Evolutionary conservation across 1,284 basidiomycete genomes (phyloP).

Genomic region (Lignosus rhinocerotis): DNA sequence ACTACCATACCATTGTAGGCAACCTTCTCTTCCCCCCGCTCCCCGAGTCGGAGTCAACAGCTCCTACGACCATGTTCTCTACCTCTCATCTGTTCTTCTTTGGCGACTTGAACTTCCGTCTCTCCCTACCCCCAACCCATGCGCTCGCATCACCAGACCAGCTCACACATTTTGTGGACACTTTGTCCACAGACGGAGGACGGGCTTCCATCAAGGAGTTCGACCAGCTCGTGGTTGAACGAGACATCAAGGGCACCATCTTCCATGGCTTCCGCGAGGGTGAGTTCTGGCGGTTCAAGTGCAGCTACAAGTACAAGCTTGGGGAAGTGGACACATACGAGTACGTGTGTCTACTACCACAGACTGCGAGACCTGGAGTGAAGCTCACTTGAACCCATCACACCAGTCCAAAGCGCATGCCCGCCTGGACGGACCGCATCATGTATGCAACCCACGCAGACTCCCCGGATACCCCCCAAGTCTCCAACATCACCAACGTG

Average conservation of each 20-base stretch:
- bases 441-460: constrained; percentile 85
- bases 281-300: constrained; percentile 82
- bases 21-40: constrained; percentile 77
- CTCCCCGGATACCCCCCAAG: constrained; percentile 49
- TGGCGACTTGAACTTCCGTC: constrained; percentile 90
- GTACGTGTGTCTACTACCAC: constrained; percentile 41
- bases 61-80: constrained; percentile 66
- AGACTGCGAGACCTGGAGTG: background rate
- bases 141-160: constrained; percentile 37
- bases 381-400: constrained; percentile 1
- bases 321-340: constrained; percentile 81
- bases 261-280: constrained; percentile 81
- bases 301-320: constrained; percentile 86
- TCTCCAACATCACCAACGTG: constrained; percentile 60
- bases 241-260: constrained; percentile 54
- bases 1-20: constrained; percentile 83
- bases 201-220: constrained; percentile 69
- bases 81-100: constrained; percentile 86
- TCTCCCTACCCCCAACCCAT: constrained; percentile 57
- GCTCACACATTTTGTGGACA: constrained; percentile 38
- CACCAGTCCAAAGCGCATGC: constrained; percentile 68
- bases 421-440: constrained; percentile 95
- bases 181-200: constrained; percentile 52
- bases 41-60: constrained; percentile 40
- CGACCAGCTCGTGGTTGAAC: constrained; percentile 76